Conservation (phyloP, 116 monocot species). For the Posidonia oceanica region DNA sequence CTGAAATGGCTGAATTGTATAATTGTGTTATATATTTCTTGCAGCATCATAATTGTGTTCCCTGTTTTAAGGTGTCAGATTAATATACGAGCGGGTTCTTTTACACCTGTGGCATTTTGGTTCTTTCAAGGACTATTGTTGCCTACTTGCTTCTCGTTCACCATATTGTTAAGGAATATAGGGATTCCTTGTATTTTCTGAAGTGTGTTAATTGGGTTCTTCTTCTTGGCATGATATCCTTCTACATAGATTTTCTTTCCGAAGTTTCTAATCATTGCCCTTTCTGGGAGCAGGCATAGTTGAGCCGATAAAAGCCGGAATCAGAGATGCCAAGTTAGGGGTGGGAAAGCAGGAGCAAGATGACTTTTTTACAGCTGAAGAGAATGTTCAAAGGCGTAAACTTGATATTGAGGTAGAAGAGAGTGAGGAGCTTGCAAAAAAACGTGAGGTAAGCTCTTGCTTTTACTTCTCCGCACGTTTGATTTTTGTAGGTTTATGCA, state of each 20-base stretch:
- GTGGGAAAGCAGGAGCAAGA: conserved; percentile 98
- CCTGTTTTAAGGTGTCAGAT: no score
- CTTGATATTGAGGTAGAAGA: conserved; percentile 85
- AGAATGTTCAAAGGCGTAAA: conserved; percentile 85
- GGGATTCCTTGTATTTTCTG: no score
- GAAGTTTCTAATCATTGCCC: not conserved
- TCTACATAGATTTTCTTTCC: not conserved
- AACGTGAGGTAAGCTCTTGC: conserved; percentile 75
- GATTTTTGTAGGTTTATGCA: conserved; percentile 20
- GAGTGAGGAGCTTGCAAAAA: conserved; percentile 67
- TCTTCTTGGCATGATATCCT: not conserved
- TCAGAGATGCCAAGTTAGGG: conserved; percentile 91
- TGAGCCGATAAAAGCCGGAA: conserved; percentile 90
- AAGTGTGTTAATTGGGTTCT: not conserved
- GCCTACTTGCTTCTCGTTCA: no score
- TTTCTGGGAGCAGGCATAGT: conserved; percentile 48
- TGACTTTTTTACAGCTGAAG: conserved; percentile 94
- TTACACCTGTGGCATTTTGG: no score
- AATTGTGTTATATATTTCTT: not conserved
- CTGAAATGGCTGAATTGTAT: no score
- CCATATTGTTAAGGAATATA: no score
- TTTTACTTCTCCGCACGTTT: not conserved
- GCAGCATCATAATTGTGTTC: no score
- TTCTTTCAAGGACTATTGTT: no score
- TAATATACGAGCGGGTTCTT: no score